Percentiles rank a stretch among this genome's conserved stretches.
phyloP scores from a whole-genome alignment of 2,329 filamentous ascomycete species.

The Xylariaceae sp. region DNA sequence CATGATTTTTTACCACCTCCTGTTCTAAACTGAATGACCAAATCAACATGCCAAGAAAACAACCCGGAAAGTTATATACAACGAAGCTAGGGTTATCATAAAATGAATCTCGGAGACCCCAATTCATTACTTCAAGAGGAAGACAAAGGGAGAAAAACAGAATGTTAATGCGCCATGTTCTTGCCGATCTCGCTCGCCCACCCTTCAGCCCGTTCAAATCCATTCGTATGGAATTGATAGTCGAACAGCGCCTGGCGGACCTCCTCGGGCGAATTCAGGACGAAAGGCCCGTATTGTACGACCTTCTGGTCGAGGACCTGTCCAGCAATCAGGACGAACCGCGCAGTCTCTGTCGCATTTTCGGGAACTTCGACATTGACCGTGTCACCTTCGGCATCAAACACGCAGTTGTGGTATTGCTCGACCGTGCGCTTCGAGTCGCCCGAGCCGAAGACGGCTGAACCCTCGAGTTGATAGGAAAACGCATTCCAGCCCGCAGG shows the following conservation, averaged over 20 bases:
- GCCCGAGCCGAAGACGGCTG: slow-evolving; percentile 55
- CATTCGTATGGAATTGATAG: slow-evolving; percentile 59
- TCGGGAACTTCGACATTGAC: slow-evolving; percentile 66
- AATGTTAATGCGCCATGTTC: slow-evolving; percentile 25
- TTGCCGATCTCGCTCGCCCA: slow-evolving; percentile 59
- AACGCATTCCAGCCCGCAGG: slow-evolving; percentile 87
- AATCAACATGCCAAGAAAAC: slow-evolving; percentile 3
- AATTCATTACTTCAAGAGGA: no score
- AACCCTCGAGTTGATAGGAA: slow-evolving; percentile 76
- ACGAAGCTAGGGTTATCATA: neutral
- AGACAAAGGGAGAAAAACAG: no score
- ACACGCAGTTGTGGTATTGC: slow-evolving; percentile 84
- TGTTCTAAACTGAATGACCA: slow-evolving; percentile 1
- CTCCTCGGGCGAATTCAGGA: slow-evolving; percentile 56
- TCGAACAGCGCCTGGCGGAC: slow-evolving; percentile 63
- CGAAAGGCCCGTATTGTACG: slow-evolving; percentile 68
- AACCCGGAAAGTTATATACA: slow-evolving; percentile 8
- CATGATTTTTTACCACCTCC: slow-evolving; percentile 8
- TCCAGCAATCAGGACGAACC: slow-evolving; percentile 62
- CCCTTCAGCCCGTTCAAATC: slow-evolving; percentile 61
- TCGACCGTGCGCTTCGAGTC: slow-evolving; percentile 48
- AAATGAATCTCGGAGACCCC: no score
- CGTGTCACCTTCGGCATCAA: slow-evolving; percentile 71
- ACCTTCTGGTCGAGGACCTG: slow-evolving; percentile 64
- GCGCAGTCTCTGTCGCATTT: slow-evolving; percentile 47